Percentiles rank a stretch among this genome's conserved stretches.
Evolutionary conservation across 768 basidiomycete species (phyloP).

Genomic region (Leucogyrophana mollusca): DNA sequence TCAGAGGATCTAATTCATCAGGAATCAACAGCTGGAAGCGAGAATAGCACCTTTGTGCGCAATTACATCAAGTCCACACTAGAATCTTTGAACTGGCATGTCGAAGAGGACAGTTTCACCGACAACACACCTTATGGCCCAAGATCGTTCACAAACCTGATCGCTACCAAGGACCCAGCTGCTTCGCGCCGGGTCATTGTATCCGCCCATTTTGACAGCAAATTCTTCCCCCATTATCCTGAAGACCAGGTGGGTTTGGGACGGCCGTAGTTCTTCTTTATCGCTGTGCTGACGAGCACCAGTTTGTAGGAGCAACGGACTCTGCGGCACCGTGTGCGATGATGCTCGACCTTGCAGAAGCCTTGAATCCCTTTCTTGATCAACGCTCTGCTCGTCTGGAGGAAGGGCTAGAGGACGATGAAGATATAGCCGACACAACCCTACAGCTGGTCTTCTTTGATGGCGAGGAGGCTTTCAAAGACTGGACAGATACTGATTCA

Average conservation of each 20-base stretch:
- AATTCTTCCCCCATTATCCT: conserved; percentile 73
- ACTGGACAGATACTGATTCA: conserved; percentile 88
- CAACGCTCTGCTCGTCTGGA: conserved; percentile 54
- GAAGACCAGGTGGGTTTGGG: conserved; percentile 62
- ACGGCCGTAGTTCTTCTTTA: background rate
- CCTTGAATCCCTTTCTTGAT: conserved; percentile 71
- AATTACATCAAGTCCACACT: conserved; percentile 78
- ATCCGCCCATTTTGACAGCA: conserved; percentile 94
- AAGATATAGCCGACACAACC: conserved; percentile 79
- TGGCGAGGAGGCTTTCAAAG: conserved; percentile 93
- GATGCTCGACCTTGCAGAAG: conserved; percentile 88
- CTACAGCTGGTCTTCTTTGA: conserved; percentile 95
- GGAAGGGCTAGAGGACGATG: conserved; percentile 61
- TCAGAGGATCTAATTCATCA: background rate
- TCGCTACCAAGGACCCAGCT: conserved; percentile 91
- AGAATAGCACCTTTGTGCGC: conserved; percentile 78
- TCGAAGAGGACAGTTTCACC: conserved; percentile 82
- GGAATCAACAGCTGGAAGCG: conserved; percentile 54
- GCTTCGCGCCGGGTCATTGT: conserved; percentile 80
- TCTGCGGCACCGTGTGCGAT: conserved; percentile 95
- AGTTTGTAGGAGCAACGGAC: conserved; percentile 98
- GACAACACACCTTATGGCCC: conserved; percentile 78
- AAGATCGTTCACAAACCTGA: conserved; percentile 83
- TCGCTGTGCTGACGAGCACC: conserved; percentile 9
- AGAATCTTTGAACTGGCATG: conserved; percentile 76